These are phyloP conservation scores for Petasospora rhodanensis DNA, from an alignment of 1,139 yeast species.

Conservation along the genomic window DNA sequence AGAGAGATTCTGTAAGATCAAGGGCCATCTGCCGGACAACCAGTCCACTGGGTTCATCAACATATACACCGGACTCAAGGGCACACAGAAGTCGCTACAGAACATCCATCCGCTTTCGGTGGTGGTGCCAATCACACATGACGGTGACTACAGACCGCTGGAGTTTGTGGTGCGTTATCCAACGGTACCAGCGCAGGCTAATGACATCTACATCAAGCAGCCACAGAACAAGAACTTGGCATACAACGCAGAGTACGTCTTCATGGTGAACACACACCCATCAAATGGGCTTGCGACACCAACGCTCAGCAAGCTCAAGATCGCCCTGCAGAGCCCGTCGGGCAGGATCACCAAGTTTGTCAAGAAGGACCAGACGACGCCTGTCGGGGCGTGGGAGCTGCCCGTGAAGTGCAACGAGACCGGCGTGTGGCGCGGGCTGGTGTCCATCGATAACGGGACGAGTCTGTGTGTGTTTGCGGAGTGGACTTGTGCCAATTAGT, in stretches of 20 bases:
- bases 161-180: conserved; percentile 73
- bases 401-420: conserved; percentile 59
- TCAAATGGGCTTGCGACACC: conserved; percentile 41
- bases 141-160: conserved; percentile 55
- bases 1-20: conserved; percentile 66
- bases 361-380: conserved; percentile 40
- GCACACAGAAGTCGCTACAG: conserved; percentile 53
- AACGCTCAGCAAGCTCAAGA: conserved; percentile 36
- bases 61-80: conserved; percentile 68
- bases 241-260: conserved; percentile 55
- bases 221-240: conserved; percentile 73
- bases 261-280: conserved; percentile 63
- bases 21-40: conserved; percentile 72
- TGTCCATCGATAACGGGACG: conserved; percentile 71
- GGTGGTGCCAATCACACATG: conserved; percentile 74
- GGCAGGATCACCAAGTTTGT: conserved; percentile 68
- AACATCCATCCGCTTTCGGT: conserved; percentile 68
- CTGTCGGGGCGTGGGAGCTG: conserved; percentile 55
- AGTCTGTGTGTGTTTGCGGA: conserved; percentile 92
- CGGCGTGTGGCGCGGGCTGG: conserved; percentile 82
- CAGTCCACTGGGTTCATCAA: conserved; percentile 69
- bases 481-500: conserved; percentile 55
- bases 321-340: conserved; percentile 79
- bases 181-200: conserved; percentile 59
- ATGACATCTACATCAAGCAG: conserved; percentile 75